Conservation (phyloP, 495 filamentous ascomycete species). For the Neurospora sp. region DNA sequence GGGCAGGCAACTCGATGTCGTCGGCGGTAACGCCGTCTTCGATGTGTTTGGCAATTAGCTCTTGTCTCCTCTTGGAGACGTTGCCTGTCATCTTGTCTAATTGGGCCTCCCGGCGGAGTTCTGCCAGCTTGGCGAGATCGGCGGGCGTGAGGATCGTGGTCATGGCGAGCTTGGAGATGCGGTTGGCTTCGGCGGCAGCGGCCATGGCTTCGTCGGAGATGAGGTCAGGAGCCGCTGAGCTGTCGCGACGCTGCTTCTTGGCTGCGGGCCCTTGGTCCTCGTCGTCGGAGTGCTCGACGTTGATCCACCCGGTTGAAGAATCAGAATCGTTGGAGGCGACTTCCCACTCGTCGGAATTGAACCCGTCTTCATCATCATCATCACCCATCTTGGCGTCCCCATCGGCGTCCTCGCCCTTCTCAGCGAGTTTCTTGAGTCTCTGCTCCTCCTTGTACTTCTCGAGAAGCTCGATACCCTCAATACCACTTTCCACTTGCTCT, state of each 20-base stretch:
- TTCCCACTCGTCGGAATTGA: slow-evolving; percentile 75
- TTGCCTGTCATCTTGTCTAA: slow-evolving; percentile 50
- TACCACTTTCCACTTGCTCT: slow-evolving; percentile 58
- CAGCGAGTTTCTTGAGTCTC: slow-evolving; percentile 55
- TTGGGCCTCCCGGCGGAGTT: slow-evolving; percentile 64
- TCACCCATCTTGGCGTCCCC: slow-evolving; percentile 20
- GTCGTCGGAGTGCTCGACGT: slow-evolving; percentile 66
- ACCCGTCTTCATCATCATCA: slow-evolving; percentile 50
- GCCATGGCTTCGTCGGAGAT: slow-evolving; percentile 26
- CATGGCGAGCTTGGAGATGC: slow-evolving; percentile 58
- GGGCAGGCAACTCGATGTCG: slow-evolving; percentile 73
- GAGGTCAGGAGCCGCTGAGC: slow-evolving; percentile 14
- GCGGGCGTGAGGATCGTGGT: slow-evolving; percentile 84
- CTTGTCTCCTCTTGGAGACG: slow-evolving; percentile 33
- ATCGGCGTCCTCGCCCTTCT: slow-evolving; percentile 39
- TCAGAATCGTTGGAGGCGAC: slow-evolving; percentile 69
- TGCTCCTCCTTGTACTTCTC: slow-evolving; percentile 93
- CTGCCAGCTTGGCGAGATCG: slow-evolving; percentile 83
- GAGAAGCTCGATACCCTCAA: slow-evolving; percentile 87
- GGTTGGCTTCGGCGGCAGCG: slow-evolving; percentile 26
- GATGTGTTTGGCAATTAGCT: slow-evolving; percentile 48
- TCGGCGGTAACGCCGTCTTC: slow-evolving; percentile 81
- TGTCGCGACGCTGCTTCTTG: slow-evolving; percentile 46
- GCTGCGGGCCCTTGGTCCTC: slow-evolving; percentile 53
- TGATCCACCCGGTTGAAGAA: slow-evolving; percentile 80